A percentile compares a stretch with the other conserved stretches of the same genome.
Evolutionary conservation across 768 basidiomycete genomes (phyloP).

Genomic region (Tylopilus intermedius): DNA sequence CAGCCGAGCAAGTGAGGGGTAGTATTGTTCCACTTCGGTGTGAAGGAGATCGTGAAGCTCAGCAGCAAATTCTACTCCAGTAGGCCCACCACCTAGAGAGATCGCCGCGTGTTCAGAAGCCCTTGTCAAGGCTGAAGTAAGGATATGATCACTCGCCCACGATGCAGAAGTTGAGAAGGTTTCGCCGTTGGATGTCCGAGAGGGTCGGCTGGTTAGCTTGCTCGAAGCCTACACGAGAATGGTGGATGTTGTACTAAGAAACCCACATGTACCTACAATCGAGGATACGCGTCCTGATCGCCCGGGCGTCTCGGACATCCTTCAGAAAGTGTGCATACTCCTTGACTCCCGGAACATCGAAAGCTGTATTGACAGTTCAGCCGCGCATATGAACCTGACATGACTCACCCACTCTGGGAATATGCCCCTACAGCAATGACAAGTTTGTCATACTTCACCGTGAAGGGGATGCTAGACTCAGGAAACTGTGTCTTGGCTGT

Average conservation of each 20-base stretch:
- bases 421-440: slow-evolving; percentile 85
- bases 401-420: slow-evolving; percentile 57
- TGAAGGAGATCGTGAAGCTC: slow-evolving; percentile 76
- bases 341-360: slow-evolving; percentile 71
- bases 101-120: slow-evolving; percentile 5
- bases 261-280: slow-evolving; percentile 45
- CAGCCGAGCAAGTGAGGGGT: slow-evolving; percentile 57
- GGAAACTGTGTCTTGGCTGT: slow-evolving; percentile 18
- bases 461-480: slow-evolving; percentile 40
- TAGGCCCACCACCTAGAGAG: slow-evolving; percentile 61
- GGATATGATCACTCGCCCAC: slow-evolving; percentile 53
- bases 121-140: neutral
- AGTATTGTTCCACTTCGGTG: slow-evolving; percentile 56
- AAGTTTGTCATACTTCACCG: slow-evolving; percentile 70
- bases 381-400: slow-evolving; percentile 2
- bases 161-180: slow-evolving; percentile 80
- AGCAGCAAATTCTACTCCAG: slow-evolving; percentile 80
- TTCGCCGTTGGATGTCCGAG: slow-evolving; percentile 67
- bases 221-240: slow-evolving; percentile 56
- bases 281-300: slow-evolving; percentile 66
- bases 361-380: slow-evolving; percentile 40
- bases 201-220: slow-evolving; percentile 79
- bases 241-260: neutral
- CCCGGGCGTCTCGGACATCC: slow-evolving; percentile 69
- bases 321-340: slow-evolving; percentile 80